phyloP scores from a whole-genome alignment of 1,139 yeast species.

The Suhomyces bokatorum region DNA sequence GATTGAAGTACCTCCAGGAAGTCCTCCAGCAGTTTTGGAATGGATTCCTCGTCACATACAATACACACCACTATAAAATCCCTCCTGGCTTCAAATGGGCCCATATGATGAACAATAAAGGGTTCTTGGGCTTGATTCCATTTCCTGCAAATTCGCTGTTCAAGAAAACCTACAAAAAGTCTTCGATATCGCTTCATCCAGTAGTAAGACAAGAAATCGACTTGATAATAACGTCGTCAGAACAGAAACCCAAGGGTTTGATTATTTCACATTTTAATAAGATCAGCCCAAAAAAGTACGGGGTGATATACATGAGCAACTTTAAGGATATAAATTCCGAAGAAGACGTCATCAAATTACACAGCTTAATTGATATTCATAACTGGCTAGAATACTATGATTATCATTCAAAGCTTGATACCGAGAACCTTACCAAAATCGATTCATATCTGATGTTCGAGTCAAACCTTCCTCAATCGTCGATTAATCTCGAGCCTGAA shows the following conservation, averaged over 20 bases:
- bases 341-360: slow-evolving; percentile 13
- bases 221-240: slow-evolving; percentile 12
- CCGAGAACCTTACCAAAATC: slow-evolving; percentile 19
- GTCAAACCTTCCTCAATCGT: slow-evolving; percentile 12
- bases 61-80: slow-evolving; percentile 24
- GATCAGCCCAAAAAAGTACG: slow-evolving; percentile 33
- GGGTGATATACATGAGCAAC: slow-evolving; percentile 28
- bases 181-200: slow-evolving; percentile 28
- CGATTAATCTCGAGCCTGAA: slow-evolving; percentile 6
- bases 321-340: slow-evolving; percentile 12
- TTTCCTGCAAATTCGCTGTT: not conserved
- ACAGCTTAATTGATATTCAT: slow-evolving; percentile 28
- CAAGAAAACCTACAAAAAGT: slow-evolving; percentile 26
- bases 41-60: slow-evolving; percentile 31
- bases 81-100: slow-evolving; percentile 39
- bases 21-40: slow-evolving; percentile 31
- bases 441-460: slow-evolving; percentile 22
- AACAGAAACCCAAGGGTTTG: slow-evolving; percentile 25
- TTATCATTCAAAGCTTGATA: slow-evolving; percentile 30
- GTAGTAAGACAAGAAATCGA: slow-evolving; percentile 23
- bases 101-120: slow-evolving; percentile 36
- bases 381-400: slow-evolving; percentile 38
- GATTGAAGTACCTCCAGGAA: slow-evolving; percentile 19
- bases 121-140: slow-evolving; percentile 34
- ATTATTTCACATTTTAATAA: slow-evolving; percentile 30